Percentiles rank a stretch among this genome's conserved stretches.
Conservation (phyloP, 1,284 basidiomycete species). For the Naganishia albida region DNA sequence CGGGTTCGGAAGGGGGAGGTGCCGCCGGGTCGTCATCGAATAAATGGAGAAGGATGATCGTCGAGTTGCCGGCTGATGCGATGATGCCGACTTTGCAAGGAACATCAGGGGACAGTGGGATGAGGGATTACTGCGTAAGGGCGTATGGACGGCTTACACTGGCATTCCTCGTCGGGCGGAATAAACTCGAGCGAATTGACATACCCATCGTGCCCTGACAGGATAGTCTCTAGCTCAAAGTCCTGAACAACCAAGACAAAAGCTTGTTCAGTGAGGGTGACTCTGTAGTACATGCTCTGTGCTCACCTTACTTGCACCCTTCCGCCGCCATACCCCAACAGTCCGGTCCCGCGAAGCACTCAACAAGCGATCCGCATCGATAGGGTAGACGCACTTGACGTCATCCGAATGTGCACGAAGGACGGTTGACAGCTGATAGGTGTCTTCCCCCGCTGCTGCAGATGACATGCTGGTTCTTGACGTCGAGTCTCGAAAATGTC, state of each 20-base stretch:
- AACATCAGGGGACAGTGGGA: background rate
- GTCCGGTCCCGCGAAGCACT: conserved; percentile 42
- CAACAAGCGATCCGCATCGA: conserved; percentile 36
- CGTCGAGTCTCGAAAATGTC: background rate
- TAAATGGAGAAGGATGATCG: conserved; percentile 44
- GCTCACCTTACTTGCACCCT: conserved; percentile 1
- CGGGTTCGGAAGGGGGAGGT: conserved; percentile 33
- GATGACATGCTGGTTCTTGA: background rate
- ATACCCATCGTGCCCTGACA: conserved; percentile 45
- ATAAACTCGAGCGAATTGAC: conserved; percentile 45
- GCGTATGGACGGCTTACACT: conserved; percentile 5
- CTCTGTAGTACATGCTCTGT: background rate
- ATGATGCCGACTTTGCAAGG: conserved; percentile 26
- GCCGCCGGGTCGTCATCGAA: conserved; percentile 31
- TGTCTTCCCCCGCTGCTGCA: background rate
- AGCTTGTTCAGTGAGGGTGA: background rate
- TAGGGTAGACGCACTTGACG: conserved; percentile 42
- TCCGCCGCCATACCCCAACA: conserved; percentile 40
- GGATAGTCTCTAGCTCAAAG: conserved; percentile 36
- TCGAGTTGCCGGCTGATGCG: conserved; percentile 44
- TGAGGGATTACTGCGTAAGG: background rate
- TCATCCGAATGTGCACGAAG: conserved; percentile 37
- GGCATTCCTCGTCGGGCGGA: conserved; percentile 23
- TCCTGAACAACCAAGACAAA: conserved; percentile 4
- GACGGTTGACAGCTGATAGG: conserved; percentile 15